Evolutionary conservation across 2,329 filamentous ascomycete species (phyloP).

Genomic region (Aureobasidium sp.): DNA sequence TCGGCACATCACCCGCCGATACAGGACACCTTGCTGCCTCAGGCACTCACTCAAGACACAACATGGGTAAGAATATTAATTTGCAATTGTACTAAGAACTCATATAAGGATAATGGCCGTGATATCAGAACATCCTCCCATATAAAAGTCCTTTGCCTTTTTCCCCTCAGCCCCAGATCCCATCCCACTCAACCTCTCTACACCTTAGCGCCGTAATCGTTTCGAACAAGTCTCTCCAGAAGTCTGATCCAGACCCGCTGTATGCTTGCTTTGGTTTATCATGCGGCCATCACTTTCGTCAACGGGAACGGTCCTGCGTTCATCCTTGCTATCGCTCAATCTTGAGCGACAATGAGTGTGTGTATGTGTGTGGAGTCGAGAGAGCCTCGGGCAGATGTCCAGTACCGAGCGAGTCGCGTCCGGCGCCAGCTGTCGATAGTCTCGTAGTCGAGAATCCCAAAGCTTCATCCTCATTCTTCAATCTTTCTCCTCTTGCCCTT

Average conservation of each 20-base stretch:
- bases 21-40: background rate
- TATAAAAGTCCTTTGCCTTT: background rate
- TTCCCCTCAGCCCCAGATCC: background rate
- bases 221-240: background rate
- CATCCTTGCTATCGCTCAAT: background rate
- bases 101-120: background rate
- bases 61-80: background rate
- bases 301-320: conserved; percentile 1
- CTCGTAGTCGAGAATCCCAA: background rate
- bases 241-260: background rate
- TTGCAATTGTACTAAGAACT: background rate
- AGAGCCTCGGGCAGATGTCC: background rate
- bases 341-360: background rate
- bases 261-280: background rate
- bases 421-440: background rate
- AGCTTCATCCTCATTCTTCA: conserved; percentile 17
- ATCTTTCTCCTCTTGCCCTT: conserved; percentile 86
- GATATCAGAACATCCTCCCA: background rate
- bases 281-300: background rate
- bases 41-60: background rate
- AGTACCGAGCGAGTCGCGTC: background rate
- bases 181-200: background rate
- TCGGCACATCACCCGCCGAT: background rate
- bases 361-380: background rate
- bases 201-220: background rate